Conservation (phyloP, 129 eudicot species). For the Silybum marianum region DNA sequence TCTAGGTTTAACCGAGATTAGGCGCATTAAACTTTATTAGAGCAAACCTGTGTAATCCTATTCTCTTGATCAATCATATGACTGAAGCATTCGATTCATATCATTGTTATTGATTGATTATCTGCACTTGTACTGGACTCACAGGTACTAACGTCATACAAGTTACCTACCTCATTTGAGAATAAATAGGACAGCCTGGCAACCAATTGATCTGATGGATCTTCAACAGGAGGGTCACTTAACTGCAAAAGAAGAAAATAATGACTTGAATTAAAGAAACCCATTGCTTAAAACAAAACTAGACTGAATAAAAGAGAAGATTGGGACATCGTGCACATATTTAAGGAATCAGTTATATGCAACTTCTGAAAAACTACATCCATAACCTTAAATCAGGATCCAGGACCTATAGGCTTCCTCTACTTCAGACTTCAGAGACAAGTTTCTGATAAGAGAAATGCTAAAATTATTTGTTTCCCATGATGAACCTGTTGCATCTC, state of each 20-base stretch:
- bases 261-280: neutral
- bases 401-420: neutral
- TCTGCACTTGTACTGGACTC: too few relatives aligned
- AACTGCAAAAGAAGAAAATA: slow-evolving; percentile 51
- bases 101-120: too few relatives aligned
- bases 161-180: slow-evolving; percentile 62
- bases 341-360: neutral
- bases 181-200: slow-evolving; percentile 69
- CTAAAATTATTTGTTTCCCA: neutral
- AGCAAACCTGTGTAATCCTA: too few relatives aligned
- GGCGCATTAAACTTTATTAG: too few relatives aligned
- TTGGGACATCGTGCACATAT: neutral
- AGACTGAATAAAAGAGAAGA: neutral
- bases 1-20: too few relatives aligned
- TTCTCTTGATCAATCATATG: too few relatives aligned
- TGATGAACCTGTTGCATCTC: neutral
- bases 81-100: too few relatives aligned
- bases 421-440: neutral
- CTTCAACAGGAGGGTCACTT: slow-evolving; percentile 58
- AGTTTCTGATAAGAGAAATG: neutral
- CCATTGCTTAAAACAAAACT: neutral
- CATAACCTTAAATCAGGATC: neutral
- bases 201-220: slow-evolving; percentile 76
- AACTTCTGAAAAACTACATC: neutral
- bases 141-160: too few relatives aligned